phyloP scores from a whole-genome alignment of 169 alveolate species.

The Eimeria mitis region DNA sequence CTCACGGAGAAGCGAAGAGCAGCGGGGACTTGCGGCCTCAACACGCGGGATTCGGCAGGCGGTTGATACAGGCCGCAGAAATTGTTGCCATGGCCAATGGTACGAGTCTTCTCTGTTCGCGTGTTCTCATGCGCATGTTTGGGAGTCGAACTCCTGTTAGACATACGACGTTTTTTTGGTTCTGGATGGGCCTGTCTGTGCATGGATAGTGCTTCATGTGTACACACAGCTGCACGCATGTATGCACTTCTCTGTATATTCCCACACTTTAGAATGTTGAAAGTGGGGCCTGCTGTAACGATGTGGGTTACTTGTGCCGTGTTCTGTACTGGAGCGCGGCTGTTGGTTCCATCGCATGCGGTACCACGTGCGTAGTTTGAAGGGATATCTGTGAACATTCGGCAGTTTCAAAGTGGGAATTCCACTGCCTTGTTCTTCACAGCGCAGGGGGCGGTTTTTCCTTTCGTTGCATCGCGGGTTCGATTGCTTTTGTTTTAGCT shows the following conservation, averaged over 20 bases:
- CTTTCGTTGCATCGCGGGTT: neutral
- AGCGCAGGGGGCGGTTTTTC: neutral
- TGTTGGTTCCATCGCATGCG: neutral
- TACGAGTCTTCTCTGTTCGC: neutral
- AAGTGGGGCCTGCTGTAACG: neutral
- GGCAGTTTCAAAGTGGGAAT: neutral
- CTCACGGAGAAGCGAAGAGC: slow-evolving; percentile 77
- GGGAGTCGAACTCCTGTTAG: neutral
- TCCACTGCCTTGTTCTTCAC: neutral
- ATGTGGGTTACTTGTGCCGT: neutral
- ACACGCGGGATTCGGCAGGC: slow-evolving; percentile 82
- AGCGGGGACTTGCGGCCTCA: slow-evolving; percentile 83
- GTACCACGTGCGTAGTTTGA: neutral
- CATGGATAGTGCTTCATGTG: neutral
- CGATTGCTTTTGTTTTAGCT: neutral
- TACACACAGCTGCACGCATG: neutral
- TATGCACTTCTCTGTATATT: neutral
- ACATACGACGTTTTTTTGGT: no score
- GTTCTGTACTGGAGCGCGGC: neutral
- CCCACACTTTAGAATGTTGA: neutral
- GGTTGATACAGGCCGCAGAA: slow-evolving; percentile 81
- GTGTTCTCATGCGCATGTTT: neutral
- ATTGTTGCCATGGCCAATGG: slow-evolving; percentile 72
- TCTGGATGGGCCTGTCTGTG: neutral
- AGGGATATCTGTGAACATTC: neutral